Evolutionary conservation across 495 filamentous ascomycete genomes (phyloP), one percentile per base, ranked within the genome.

Genomic region (Penicillium dipodomyicola): DNA sequence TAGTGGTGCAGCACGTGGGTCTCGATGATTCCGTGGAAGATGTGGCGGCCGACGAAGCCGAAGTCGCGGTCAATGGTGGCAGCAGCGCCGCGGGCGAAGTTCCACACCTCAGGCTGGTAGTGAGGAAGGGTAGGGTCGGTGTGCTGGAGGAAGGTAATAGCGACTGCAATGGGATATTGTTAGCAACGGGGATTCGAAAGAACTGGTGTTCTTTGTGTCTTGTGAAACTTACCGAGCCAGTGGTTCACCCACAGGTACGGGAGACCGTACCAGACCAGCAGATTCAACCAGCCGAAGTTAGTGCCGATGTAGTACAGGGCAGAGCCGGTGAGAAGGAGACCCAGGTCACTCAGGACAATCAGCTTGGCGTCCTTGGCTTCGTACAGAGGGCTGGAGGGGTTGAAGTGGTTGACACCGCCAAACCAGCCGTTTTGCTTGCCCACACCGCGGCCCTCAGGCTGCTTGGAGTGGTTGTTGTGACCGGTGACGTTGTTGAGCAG

Each of bases 231-330:
- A 82, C 79, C 79, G 46, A 82, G 79, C 80, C 94, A 98, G 84
- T 97, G 93, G 83, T 98, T 96, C 23, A 97, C 94, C 93, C 93
- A 97, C 60, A 97, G 78, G 72, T 97, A 98, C 10, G 94, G 94
- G 54, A 95, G 65, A 67, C 89, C 84, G 73, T 97, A 98, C 92
- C 94, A 97, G 41, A 98, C 87, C 27, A 87, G 73, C 65, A 97
- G 76, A 74, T 96, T 96, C 60, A 79, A 65, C 82, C 85, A 92
- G 67, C 95, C 93, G 63, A 85, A 96, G 49, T 73, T 90, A 71
- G 85, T 81, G 32, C 77, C 82, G 61, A 87, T 70, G 59, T 83
- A 75, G 61, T 84, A 84, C 50, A 88, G 72, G 22, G 83, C 72
- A 41, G 67, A 73, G 61, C 75, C 73, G 49, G 79, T 79, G 60